Base-by-base conservation (phyloP, 305 asterid species). In the Andrographis paniculata region DNA sequence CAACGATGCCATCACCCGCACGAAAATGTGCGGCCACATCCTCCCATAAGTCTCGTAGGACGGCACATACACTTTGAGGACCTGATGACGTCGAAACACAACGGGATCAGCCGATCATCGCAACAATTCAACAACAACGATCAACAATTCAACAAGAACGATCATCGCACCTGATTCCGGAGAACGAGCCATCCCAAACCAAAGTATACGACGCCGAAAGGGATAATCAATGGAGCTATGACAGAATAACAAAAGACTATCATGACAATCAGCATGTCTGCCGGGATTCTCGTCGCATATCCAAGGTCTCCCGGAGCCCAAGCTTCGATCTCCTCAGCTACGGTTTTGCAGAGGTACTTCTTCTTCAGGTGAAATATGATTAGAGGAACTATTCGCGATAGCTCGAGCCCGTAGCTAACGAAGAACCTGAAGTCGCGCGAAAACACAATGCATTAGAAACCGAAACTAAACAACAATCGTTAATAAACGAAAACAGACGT, bases 151-250 rank as follows among this genome's bases (percentile, higher is more conserved):
- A 40, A 18, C 13, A 22, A 44, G 39, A 2, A 33, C 16, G 40
- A 59, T 28, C 39, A 18, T 14, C 13, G 58, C 16, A 79, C 98
- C 94, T 89, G 98, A 59, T 89, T 89, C 15, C 98, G 79, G 19
- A 85, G 79, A 41, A 89, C 57, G 21, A 89, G 78, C 98, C 98
- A 89, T 40, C 94, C 98, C 63, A 89, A 63, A 46, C 92, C 95
- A 24, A 85, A 82, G 86, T 85, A 89, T 19, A 63, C 45, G 9
- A 72, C 88, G 3, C 98, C 98, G 48, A 89, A 89, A 6, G 82
- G 84, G 41, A 89, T 52, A 23, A 89, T 89, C 4, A 89, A 50
- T 17, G 98, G 98, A 3, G 95, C 81, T 24, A 89, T 82, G 33
- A 78, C 86, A 0, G 98, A 85, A 58, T 89, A 89, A 70, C 96